phyloP scores from a whole-genome alignment of 2,329 filamentous ascomycete genomes.

The Tympanopsis confertula region DNA sequence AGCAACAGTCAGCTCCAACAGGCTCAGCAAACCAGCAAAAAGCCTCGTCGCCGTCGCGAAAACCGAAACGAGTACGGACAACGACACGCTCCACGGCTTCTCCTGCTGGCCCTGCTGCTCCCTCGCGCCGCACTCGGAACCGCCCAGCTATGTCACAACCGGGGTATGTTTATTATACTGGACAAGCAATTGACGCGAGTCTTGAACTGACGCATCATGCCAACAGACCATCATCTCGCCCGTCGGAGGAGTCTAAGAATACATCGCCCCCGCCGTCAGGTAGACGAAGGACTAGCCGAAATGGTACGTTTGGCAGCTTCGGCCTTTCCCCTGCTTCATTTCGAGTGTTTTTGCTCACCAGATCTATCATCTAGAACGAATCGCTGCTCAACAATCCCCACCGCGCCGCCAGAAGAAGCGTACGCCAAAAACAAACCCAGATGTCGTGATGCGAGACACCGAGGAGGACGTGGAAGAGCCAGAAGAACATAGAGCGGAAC shows the following conservation, averaged over 20 bases:
- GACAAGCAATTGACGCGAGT: background rate
- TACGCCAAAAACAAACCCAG: background rate
- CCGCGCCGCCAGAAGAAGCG: conserved; percentile 1
- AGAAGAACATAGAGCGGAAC: conserved; percentile 10
- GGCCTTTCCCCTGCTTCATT: too few relatives aligned
- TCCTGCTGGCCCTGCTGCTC: background rate
- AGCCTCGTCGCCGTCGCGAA: background rate
- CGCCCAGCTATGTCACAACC: conserved; percentile 1
- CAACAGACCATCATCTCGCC: background rate
- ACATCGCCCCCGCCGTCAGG: background rate
- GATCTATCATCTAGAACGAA: background rate
- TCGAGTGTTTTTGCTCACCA: too few relatives aligned
- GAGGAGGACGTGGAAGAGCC: background rate
- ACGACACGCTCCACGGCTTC: background rate
- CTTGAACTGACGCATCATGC: background rate
- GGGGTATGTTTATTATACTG: background rate
- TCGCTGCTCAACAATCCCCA: background rate
- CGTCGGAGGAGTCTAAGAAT: background rate
- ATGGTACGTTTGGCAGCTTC: background rate
- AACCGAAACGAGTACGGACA: background rate
- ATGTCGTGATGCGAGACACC: background rate
- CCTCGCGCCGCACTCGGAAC: background rate
- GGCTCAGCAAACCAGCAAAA: background rate
- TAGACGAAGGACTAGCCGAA: background rate
- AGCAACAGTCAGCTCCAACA: too few relatives aligned